Evolutionary conservation across 2,329 filamentous ascomycete genomes (phyloP).

Genomic region (Fusarium clavum): DNA sequence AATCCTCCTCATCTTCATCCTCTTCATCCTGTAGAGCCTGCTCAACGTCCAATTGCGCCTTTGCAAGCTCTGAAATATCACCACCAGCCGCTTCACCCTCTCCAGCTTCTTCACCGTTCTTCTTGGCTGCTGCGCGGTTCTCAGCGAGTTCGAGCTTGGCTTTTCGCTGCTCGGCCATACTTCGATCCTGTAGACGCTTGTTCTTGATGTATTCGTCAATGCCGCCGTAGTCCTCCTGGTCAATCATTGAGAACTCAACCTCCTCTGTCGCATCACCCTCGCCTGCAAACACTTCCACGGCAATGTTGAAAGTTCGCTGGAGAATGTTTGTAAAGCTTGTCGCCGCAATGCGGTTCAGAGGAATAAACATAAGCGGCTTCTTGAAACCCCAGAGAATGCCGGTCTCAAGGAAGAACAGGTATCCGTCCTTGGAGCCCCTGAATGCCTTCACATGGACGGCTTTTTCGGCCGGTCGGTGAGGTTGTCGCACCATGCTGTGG

Average conservation of each 20-base stretch:
- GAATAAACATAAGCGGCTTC: slow-evolving; percentile 74
- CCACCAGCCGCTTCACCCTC: slow-evolving; percentile 52
- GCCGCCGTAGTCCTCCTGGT: slow-evolving; percentile 73
- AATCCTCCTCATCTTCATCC: slow-evolving; percentile 74
- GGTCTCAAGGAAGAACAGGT: slow-evolving; percentile 73
- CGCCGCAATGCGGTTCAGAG: slow-evolving; percentile 68
- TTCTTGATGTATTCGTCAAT: slow-evolving; percentile 73
- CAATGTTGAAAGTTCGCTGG: slow-evolving; percentile 76
- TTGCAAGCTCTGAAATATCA: slow-evolving; percentile 62
- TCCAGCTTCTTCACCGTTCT: slow-evolving; percentile 55
- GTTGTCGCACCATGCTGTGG: slow-evolving; percentile 66
- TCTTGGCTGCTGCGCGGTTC: slow-evolving; percentile 62
- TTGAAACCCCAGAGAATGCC: slow-evolving; percentile 79
- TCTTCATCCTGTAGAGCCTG: slow-evolving; percentile 69
- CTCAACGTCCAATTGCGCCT: slow-evolving; percentile 63
- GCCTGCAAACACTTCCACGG: slow-evolving; percentile 67
- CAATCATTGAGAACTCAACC: slow-evolving; percentile 75
- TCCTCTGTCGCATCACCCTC: slow-evolving; percentile 66
- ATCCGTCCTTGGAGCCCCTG: slow-evolving; percentile 75
- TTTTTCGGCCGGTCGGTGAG: slow-evolving; percentile 69
- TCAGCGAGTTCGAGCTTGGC: slow-evolving; percentile 72
- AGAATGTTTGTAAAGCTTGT: slow-evolving; percentile 76
- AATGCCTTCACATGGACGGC: slow-evolving; percentile 75
- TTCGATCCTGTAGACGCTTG: slow-evolving; percentile 72
- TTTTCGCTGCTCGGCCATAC: slow-evolving; percentile 75